Evolutionary conservation across 345 rosid genomes (phyloP).

Genomic region (Gossypium herbaceum): DNA sequence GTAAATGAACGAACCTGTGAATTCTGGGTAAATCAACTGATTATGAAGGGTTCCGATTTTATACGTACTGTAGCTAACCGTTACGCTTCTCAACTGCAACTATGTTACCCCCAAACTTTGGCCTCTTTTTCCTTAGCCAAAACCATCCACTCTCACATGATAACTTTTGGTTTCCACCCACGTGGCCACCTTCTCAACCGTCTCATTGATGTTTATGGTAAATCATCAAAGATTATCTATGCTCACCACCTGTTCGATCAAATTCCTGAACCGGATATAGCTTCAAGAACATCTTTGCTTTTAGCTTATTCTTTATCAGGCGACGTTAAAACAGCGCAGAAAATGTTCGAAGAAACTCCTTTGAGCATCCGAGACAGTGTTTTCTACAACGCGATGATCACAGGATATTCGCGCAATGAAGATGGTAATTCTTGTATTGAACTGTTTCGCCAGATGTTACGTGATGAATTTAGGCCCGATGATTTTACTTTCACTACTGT

Average conservation of each 20-base stretch:
- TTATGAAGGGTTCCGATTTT: conserved; percentile 2
- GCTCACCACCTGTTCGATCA: conserved; percentile 20
- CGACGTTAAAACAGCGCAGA: conserved; percentile 7
- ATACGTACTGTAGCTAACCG: conserved; percentile 10
- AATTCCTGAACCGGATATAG: conserved; percentile 17
- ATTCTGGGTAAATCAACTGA: not conserved
- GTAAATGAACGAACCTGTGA: too few relatives aligned
- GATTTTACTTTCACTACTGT: conserved; percentile 15
- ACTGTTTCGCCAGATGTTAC: conserved; percentile 17
- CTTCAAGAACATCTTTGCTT: conserved; percentile 19
- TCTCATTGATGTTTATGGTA: conserved; percentile 12
- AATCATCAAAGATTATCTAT: conserved; percentile 8
- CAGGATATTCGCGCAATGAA: conserved; percentile 10
- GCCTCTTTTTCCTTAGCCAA: conserved; percentile 7
- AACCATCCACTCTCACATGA: conserved; percentile 19
- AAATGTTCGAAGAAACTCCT: conserved; percentile 15
- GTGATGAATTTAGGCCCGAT: conserved; percentile 12
- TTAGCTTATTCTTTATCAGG: conserved; percentile 13
- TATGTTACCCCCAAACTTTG: conserved; percentile 2
- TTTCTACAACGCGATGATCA: conserved; percentile 24
- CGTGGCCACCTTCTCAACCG: conserved; percentile 19
- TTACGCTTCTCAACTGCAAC: conserved; percentile 17
- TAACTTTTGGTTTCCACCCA: conserved; percentile 16
- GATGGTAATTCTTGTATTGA: conserved; percentile 12
- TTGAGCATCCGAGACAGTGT: conserved; percentile 17